These are phyloP conservation scores for Pseudozyma sp. DNA, from an alignment of 1,284 basidiomycete genomes.

Conservation along the genomic window DNA sequence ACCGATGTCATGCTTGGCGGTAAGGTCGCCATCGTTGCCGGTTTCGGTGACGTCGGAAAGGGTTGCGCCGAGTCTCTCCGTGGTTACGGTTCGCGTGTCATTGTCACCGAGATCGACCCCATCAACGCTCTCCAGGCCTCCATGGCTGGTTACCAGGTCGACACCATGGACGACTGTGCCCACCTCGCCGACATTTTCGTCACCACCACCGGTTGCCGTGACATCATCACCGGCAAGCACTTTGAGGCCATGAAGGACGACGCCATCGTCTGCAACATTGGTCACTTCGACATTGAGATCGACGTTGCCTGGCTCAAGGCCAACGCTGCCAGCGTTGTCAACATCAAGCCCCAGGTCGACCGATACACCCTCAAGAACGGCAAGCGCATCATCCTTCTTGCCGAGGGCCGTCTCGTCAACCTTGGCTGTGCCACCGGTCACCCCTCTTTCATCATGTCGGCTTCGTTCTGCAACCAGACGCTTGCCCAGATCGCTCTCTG, in stretches of 20 bases:
- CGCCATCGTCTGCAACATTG: constrained; percentile 98
- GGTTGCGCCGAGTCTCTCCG: constrained; percentile 97
- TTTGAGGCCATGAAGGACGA: constrained; percentile 96
- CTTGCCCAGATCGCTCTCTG: constrained; percentile 98
- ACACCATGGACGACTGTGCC: constrained; percentile 97
- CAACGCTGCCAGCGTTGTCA: constrained; percentile 84
- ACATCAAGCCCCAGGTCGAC: constrained; percentile 99
- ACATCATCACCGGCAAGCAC: constrained; percentile 94
- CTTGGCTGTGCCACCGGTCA: constrained; percentile 80
- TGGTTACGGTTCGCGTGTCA: constrained; percentile 94
- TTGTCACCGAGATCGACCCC: constrained; percentile 98
- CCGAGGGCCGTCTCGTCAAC: constrained; percentile 98
- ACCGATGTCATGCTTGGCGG: constrained; percentile 99
- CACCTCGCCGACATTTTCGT: constrained; percentile 91
- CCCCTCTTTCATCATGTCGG: constrained; percentile 94
- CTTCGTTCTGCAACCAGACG: constrained; percentile 99
- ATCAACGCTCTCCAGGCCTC: constrained; percentile 99
- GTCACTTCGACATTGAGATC: constrained; percentile 98
- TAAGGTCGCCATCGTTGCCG: constrained; percentile 98
- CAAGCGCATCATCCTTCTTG: constrained; percentile 91
- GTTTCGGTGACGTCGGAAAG: constrained; percentile 99
- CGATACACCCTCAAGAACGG: constrained; percentile 83
- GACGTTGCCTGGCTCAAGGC: constrained; percentile 98
- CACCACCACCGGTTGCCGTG: constrained; percentile 98
- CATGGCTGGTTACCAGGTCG: constrained; percentile 99